Evolutionary conservation across 257 asterid genomes (phyloP).

Genomic region (Ajuga chamaepitys): DNA sequence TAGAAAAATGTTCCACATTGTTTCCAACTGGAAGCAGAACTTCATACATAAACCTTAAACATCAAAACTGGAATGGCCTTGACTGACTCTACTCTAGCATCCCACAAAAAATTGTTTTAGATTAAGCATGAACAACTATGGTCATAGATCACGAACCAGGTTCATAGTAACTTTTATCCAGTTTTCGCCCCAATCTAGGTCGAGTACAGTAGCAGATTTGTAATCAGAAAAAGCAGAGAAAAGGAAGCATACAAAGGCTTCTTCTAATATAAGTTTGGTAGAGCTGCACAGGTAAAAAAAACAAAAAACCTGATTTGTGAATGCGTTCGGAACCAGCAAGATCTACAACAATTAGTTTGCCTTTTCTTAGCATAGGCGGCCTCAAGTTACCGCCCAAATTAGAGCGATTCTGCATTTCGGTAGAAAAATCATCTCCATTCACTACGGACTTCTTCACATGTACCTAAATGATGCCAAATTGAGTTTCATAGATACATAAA

Average conservation of each 20-base stretch:
- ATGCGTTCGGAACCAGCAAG: constrained; percentile 99
- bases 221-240: neutral
- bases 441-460: constrained; percentile 75
- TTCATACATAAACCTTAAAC: constrained; percentile 7
- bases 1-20: constrained; percentile 12
- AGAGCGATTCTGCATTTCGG: constrained; percentile 49
- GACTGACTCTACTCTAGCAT: constrained; percentile 7
- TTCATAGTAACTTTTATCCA: neutral
- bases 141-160: neutral
- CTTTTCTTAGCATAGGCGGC: constrained; percentile 80
- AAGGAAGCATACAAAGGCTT: neutral
- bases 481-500: constrained; percentile 16
- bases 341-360: constrained; percentile 93
- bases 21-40: neutral
- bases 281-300: neutral
- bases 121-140: neutral
- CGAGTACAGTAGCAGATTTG: neutral
- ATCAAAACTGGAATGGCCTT: neutral
- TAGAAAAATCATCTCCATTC: constrained; percentile 54
- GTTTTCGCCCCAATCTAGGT: neutral
- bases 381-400: constrained; percentile 52
- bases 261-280: constrained; percentile 7
- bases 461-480: constrained; percentile 45
- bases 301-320: constrained; percentile 80
- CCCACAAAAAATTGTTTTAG: neutral